phyloP scores from a whole-genome alignment of 1,284 basidiomycete genomes.

The Sanghuangporus weigelae region DNA sequence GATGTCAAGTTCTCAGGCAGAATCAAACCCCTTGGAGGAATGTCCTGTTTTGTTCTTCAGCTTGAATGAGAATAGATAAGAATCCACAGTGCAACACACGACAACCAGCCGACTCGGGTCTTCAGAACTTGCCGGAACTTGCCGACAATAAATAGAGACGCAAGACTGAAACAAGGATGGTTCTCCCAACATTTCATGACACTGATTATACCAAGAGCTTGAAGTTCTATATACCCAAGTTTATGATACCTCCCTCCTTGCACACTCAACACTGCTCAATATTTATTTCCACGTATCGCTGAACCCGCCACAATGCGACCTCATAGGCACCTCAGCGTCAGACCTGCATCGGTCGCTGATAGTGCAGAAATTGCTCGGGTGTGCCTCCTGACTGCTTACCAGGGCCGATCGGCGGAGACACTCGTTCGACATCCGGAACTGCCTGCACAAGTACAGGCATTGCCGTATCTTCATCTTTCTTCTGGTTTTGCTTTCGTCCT shows the following conservation, averaged over 20 bases:
- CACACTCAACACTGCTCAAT: neutral
- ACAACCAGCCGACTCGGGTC: neutral
- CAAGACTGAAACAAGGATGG: neutral
- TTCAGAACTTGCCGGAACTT: neutral
- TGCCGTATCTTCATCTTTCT: conserved; percentile 15
- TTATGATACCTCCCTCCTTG: neutral
- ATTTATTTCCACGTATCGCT: neutral
- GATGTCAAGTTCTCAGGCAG: neutral
- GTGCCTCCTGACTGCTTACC: conserved; percentile 13
- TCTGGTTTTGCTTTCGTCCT: conserved; percentile 15
- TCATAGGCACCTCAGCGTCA: neutral
- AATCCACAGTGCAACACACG: neutral
- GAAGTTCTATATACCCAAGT: neutral
- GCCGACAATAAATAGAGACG: neutral
- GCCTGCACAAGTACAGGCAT: conserved; percentile 6
- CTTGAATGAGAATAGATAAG: neutral
- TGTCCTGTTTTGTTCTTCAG: neutral
- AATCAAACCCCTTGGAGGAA: neutral
- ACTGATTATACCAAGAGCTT: neutral
- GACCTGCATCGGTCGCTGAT: conserved; percentile 12
- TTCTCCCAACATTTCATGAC: neutral
- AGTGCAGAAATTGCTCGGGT: conserved; percentile 5
- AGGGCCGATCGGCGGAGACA: conserved; percentile 5
- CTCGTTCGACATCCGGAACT: conserved; percentile 9
- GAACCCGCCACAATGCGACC: neutral